These are phyloP conservation scores for Papiliotrema flavescens DNA, from an alignment of 1,284 basidiomycete species.

Conservation along the genomic window DNA sequence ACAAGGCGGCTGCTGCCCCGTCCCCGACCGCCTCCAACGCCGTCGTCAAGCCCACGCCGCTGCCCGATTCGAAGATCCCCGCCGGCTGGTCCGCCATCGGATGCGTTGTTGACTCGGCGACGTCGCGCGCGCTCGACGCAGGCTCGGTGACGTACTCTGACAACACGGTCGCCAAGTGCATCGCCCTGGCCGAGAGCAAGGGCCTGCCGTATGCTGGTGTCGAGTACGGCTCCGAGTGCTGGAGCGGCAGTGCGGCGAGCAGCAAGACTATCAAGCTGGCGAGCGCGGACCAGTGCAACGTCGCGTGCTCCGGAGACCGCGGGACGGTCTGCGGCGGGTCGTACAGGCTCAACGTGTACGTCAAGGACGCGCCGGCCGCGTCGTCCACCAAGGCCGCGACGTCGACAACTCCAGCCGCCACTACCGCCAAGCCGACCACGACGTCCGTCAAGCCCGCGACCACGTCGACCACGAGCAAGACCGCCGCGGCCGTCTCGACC, in stretches of 20 bases:
- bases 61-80: slow-evolving; percentile 7
- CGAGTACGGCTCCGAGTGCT: slow-evolving; percentile 37
- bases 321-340: slow-evolving; percentile 38
- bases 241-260: slow-evolving; percentile 19
- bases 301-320: slow-evolving; percentile 25
- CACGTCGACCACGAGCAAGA: too few species aligned
- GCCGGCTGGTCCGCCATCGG: slow-evolving; percentile 32
- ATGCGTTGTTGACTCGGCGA: slow-evolving; percentile 35
- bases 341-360: slow-evolving; percentile 51
- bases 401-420: not conserved
- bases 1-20: slow-evolving; percentile 1
- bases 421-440: not conserved
- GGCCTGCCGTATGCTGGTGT: slow-evolving; percentile 24
- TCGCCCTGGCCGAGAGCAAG: slow-evolving; percentile 15
- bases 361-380: slow-evolving; percentile 46
- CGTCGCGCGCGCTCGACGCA: slow-evolving; percentile 26
- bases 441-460: not conserved
- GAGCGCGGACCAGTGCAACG: slow-evolving; percentile 18
- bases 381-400: not conserved
- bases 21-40: not conserved
- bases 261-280: slow-evolving; percentile 20
- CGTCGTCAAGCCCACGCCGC: not conserved
- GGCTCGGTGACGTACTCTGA: slow-evolving; percentile 9
- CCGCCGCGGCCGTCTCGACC: not conserved
- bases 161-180: slow-evolving; percentile 27